phyloP scores from a whole-genome alignment of 495 filamentous ascomycete species.

The Annulohypoxylon moriforme region DNA sequence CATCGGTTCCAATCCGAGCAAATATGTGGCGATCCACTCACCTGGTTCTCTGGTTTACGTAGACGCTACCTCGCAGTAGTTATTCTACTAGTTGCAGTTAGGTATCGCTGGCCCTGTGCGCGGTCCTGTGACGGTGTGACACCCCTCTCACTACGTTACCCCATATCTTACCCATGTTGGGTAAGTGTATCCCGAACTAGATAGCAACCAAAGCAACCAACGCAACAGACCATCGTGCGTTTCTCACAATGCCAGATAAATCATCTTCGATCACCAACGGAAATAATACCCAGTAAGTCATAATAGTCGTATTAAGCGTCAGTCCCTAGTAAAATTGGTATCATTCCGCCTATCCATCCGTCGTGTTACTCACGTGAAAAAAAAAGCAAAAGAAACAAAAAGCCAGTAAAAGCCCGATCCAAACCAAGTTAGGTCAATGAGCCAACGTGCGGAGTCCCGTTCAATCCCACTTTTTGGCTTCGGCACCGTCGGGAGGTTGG shows the following conservation, averaged over 20 bases:
- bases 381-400: neutral
- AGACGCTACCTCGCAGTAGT: neutral
- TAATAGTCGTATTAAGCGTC: slow-evolving; percentile 6
- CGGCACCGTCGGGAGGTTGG: slow-evolving; percentile 79
- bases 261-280: neutral
- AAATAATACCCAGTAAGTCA: neutral
- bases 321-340: slow-evolving; percentile 11
- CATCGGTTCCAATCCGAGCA: slow-evolving; percentile 31
- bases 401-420: slow-evolving; percentile 11
- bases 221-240: slow-evolving; percentile 6
- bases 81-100: neutral
- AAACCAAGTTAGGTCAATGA: slow-evolving; percentile 6
- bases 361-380: slow-evolving; percentile 3
- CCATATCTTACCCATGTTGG: slow-evolving; percentile 1
- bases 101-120: neutral
- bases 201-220: neutral
- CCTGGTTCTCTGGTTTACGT: slow-evolving; percentile 32
- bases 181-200: slow-evolving; percentile 17
- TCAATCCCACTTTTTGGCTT: slow-evolving; percentile 73
- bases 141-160: neutral
- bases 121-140: slow-evolving; percentile 10
- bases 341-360: slow-evolving; percentile 14
- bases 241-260: slow-evolving; percentile 7
- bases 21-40: slow-evolving; percentile 39
- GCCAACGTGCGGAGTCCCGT: slow-evolving; percentile 20